phyloP scores from a whole-genome alignment of 2,329 filamentous ascomycete species.

The Neofusicoccum parvum region DNA sequence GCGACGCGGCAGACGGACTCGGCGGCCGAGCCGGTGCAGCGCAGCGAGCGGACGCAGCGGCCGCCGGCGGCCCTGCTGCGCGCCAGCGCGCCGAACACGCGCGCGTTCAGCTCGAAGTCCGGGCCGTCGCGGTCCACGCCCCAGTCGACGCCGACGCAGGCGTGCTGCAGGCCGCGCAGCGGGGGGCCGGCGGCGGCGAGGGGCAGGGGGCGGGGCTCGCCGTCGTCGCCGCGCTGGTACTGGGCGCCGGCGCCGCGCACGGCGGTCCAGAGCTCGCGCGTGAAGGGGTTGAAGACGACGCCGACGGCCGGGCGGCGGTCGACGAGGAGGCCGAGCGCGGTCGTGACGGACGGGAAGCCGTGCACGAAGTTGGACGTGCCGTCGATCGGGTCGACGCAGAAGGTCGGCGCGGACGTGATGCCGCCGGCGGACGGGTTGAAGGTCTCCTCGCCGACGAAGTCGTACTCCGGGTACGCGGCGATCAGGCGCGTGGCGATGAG shows the following conservation, averaged over 20 bases:
- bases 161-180: neutral
- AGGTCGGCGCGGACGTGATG: neutral
- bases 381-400: slow-evolving; percentile 17
- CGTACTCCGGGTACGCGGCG: neutral
- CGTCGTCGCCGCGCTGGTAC: neutral
- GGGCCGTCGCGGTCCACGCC: neutral
- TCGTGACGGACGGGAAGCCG: neutral
- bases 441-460: slow-evolving; percentile 11
- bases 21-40: neutral
- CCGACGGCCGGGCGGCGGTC: neutral
- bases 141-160: slow-evolving; percentile 2
- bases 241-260: neutral
- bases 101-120: neutral
- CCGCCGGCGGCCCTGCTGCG: neutral
- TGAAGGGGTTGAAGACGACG: slow-evolving; percentile 13
- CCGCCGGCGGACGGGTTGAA: neutral
- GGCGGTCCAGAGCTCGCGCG: neutral
- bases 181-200: neutral
- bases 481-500: slow-evolving; percentile 5
- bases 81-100: neutral
- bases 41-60: neutral
- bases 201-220: neutral
- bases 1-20: slow-evolving; percentile 10
- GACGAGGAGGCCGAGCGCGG: neutral
- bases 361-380: slow-evolving; percentile 11